Evolutionary conservation across 805 yeast genomes (phyloP), one percentile per base, ranked within the genome.

Genomic region (Teunomyces funiuensis): DNA sequence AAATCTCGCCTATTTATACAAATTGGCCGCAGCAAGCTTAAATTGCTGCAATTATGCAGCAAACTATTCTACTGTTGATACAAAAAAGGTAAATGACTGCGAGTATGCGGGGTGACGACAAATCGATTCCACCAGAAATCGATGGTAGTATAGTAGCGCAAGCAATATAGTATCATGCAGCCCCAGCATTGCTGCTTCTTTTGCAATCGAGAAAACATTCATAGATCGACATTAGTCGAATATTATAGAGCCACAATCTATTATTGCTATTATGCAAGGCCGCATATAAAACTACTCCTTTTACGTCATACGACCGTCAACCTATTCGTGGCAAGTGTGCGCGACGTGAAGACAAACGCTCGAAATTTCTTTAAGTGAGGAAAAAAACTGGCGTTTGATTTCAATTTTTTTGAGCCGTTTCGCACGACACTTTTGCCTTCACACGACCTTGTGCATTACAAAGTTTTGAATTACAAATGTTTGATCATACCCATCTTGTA

Each of bases 201-300:
- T n/a, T n/a, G n/a, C n/a, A n/a, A n/a, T n/a, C n/a, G n/a, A n/a
- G n/a, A n/a, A n/a, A n/a, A n/a, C n/a, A n/a, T n/a, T n/a, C n/a
- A n/a, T n/a, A n/a, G n/a, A n/a, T 22, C 9, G 25, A 22, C 7
- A 9, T 8, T 8, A 22, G 10, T 22, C 3, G 25, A 22, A 22
- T 9, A 22, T 3, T 22, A 22, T 22, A 11, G 25, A 22, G 25
- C 25, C 25, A 22, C 25, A 22, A 22, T 19, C n/a, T 31, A 16
- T 13, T 31, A 15, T 31, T 31, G 25, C 34, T 31, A 17, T 31
- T 31, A 18, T 13, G 34, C 19, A 31, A 31, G 11, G 14, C 15
- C 9, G 34, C 34, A 31, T 23, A 16, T 15, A 18, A 18, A 10
- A n/a, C 23, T 16, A 20, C 18, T 16, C n/a, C 11, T 18, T n/a